Evolutionary conservation across 2,329 filamentous ascomycete species (phyloP).

Genomic region (Penicillium sp.): DNA sequence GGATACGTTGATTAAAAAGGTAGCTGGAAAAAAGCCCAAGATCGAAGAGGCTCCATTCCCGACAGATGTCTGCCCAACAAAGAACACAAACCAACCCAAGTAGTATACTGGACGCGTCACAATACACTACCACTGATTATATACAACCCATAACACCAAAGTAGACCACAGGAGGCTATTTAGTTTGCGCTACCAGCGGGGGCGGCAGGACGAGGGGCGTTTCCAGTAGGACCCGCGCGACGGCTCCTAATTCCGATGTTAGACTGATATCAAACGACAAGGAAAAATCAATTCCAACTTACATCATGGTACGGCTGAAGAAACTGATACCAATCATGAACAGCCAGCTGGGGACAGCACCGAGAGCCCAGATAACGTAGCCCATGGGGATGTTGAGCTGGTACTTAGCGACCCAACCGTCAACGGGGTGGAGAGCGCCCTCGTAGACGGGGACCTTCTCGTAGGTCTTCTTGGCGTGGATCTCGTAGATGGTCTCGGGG

Average conservation of each 20-base stretch:
- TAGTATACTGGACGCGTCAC: constrained; percentile 16
- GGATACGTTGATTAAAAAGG: constrained; percentile 8
- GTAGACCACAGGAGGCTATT: constrained; percentile 9
- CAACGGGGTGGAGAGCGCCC: constrained; percentile 60
- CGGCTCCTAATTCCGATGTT: constrained; percentile 26
- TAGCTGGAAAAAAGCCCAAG: constrained; percentile 7
- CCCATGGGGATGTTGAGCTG: constrained; percentile 54
- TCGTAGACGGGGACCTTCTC: constrained; percentile 53
- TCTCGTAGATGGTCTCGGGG: constrained; percentile 54
- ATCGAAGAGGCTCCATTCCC: background rate
- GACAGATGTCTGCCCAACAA: constrained; percentile 1
- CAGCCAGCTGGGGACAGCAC: constrained; percentile 60
- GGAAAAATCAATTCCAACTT: constrained; percentile 41
- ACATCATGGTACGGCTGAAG: constrained; percentile 61
- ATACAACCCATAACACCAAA: constrained; percentile 29
- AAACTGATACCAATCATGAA: constrained; percentile 64
- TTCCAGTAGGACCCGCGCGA: constrained; percentile 20
- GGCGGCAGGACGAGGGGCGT: constrained; percentile 13
- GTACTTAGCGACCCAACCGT: constrained; percentile 55
- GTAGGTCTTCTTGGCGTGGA: constrained; percentile 58
- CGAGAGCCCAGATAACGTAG: constrained; percentile 56
- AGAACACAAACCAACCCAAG: constrained; percentile 11
- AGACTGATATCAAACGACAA: background rate
- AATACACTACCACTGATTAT: constrained; percentile 29
- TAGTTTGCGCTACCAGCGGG: constrained; percentile 27